Evolutionary conservation across 2,329 filamentous ascomycete species (phyloP).

Genomic region (Fonsecaea nubica): DNA sequence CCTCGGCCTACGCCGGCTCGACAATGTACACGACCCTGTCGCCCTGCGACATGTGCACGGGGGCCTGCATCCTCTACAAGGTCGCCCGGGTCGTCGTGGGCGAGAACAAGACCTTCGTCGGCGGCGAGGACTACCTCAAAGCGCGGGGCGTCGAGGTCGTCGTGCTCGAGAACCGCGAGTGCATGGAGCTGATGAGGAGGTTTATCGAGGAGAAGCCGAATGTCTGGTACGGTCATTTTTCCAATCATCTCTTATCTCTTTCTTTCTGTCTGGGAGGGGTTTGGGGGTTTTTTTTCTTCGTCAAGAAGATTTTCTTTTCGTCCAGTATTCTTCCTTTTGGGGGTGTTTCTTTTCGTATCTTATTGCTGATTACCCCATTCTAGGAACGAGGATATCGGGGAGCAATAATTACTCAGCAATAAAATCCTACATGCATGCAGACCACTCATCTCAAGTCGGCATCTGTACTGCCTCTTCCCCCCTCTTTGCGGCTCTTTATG

Average conservation of each 20-base stretch:
- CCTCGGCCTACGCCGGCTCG: conserved; percentile 70
- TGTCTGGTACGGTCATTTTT: conserved; percentile 64
- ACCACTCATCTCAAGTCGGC: background rate
- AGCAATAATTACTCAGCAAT: conserved; percentile 16
- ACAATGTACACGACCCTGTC: conserved; percentile 86
- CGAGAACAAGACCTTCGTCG: conserved; percentile 77
- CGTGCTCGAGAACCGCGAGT: conserved; percentile 70
- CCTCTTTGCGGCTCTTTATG: conserved; percentile 16
- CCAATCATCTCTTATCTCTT: background rate
- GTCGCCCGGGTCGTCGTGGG: conserved; percentile 76
- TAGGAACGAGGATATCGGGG: conserved; percentile 66
- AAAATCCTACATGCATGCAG: too few relatives aligned
- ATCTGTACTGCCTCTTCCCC: conserved; percentile 5
- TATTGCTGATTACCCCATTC: background rate
- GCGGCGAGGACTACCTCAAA: conserved; percentile 73
- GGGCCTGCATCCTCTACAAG: conserved; percentile 77
- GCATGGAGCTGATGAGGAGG: conserved; percentile 70
- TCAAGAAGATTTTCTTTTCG: background rate
- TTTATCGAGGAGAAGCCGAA: conserved; percentile 76
- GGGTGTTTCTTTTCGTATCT: conserved; percentile 21
- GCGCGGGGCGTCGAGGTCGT: conserved; percentile 73
- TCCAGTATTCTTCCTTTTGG: conserved; percentile 2
- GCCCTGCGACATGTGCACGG: conserved; percentile 83
- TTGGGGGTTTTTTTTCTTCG: too few relatives aligned
- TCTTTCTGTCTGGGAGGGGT: background rate